Percentiles rank a stretch among this genome's conserved stretches.
phyloP scores from a whole-genome alignment of 1,284 basidiomycete genomes.

The Irpex lacteus region DNA sequence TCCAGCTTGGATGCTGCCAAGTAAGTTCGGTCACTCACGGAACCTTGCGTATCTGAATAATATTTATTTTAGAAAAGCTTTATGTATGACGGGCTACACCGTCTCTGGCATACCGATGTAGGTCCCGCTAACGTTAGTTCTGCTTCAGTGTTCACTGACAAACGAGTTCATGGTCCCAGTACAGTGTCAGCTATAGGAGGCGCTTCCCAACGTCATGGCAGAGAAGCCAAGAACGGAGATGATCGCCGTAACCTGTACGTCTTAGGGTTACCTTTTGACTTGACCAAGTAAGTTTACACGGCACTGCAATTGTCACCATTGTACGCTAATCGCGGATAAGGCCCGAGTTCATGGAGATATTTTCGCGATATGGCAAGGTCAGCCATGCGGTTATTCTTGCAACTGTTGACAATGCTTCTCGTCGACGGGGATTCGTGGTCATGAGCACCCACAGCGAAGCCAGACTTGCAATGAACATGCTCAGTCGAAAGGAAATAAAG shows the following conservation, averaged over 20 bases:
- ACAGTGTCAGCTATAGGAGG: constrained; percentile 24
- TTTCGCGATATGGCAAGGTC: constrained; percentile 62
- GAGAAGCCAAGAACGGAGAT: constrained; percentile 40
- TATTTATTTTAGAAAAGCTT: constrained; percentile 46
- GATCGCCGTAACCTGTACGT: constrained; percentile 75
- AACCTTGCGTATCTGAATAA: background rate
- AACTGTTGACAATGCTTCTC: constrained; percentile 75
- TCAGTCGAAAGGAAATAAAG: constrained; percentile 70
- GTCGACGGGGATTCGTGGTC: constrained; percentile 75
- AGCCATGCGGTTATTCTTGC: constrained; percentile 74
- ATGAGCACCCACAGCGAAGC: constrained; percentile 73
- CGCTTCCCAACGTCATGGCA: constrained; percentile 18
- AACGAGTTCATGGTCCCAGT: constrained; percentile 27
- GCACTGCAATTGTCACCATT: background rate
- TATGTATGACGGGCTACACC: constrained; percentile 65
- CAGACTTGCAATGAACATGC: constrained; percentile 55
- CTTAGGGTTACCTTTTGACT: constrained; percentile 72
- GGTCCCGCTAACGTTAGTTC: constrained; percentile 20
- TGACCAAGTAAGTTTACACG: constrained; percentile 55
- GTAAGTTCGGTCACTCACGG: constrained; percentile 29
- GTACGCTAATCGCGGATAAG: constrained; percentile 30
- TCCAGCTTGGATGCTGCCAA: constrained; percentile 44
- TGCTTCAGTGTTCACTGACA: constrained; percentile 4
- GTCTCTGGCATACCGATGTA: constrained; percentile 56
- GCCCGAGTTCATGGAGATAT: constrained; percentile 57